Percentiles rank a stretch among this genome's conserved stretches.
Conservation (phyloP, 192 early-diverging fungal genomes). For the Piromyces sp. region DNA sequence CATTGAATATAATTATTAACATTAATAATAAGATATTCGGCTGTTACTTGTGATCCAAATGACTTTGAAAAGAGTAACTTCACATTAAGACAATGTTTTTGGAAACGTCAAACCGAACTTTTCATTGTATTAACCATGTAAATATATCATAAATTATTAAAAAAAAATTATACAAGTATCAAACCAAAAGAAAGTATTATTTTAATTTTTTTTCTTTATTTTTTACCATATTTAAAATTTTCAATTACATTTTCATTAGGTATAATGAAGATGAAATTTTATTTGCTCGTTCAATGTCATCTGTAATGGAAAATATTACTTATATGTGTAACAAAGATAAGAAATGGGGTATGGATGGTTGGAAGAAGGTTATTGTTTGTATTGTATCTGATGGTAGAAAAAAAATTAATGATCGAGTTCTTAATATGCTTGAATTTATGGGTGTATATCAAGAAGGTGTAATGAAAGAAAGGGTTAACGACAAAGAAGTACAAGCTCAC, state of each 20-base stretch:
- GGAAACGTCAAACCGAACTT: conserved; percentile 60
- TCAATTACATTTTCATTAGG: too few species aligned
- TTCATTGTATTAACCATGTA: conserved; percentile 89
- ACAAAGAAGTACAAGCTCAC: not conserved
- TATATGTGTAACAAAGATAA: conserved; percentile 40
- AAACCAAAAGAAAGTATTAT: too few species aligned
- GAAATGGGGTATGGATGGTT: conserved; percentile 27
- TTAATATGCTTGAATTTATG: conserved; percentile 19
- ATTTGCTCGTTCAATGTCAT: conserved; percentile 75
- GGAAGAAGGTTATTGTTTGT: conserved; percentile 86
- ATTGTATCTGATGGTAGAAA: conserved; percentile 78
- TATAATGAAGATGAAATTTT: conserved; percentile 72
- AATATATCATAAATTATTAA: too few species aligned
- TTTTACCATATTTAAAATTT: too few species aligned
- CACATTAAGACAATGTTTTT: conserved; percentile 52
- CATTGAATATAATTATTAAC: too few species aligned
- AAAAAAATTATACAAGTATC: too few species aligned
- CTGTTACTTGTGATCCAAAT: conserved; percentile 71
- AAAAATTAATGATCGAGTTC: conserved; percentile 60
- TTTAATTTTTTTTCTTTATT: too few species aligned
- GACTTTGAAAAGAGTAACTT: conserved; percentile 59
- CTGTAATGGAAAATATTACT: conserved; percentile 78
- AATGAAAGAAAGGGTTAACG: conserved; percentile 1
- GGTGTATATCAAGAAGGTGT: conserved; percentile 7
- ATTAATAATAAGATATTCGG: conserved; percentile 85